phyloP scores from a whole-genome alignment of 2,329 filamentous ascomycete species.

The Pyricularia pennisetigena region DNA sequence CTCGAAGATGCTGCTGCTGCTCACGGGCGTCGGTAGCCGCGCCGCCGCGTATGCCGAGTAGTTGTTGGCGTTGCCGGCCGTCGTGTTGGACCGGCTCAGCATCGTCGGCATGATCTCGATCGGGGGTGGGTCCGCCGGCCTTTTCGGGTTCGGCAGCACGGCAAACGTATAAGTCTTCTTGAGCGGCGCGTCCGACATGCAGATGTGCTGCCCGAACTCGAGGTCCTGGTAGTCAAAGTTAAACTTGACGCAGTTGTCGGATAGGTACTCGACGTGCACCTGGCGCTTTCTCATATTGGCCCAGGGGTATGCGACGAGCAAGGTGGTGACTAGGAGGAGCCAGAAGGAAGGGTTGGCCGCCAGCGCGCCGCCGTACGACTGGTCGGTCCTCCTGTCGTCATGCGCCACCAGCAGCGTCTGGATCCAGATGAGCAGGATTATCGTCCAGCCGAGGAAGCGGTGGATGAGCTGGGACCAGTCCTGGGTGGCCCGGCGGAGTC shows the following conservation, averaged over 20 bases:
- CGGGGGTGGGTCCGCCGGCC: slow-evolving; percentile 5
- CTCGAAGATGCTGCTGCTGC: background rate
- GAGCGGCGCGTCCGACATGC: slow-evolving; percentile 53
- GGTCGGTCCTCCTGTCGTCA: slow-evolving; percentile 23
- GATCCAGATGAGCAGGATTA: slow-evolving; percentile 48
- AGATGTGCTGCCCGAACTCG: slow-evolving; percentile 43
- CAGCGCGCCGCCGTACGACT: slow-evolving; percentile 25
- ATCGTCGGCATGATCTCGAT: background rate
- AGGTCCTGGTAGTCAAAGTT: slow-evolving; percentile 58
- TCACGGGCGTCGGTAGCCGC: background rate
- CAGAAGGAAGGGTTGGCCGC: slow-evolving; percentile 44
- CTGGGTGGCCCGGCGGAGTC: slow-evolving; percentile 18
- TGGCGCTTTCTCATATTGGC: slow-evolving; percentile 56
- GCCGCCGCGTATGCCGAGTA: background rate
- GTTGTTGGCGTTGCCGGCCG: background rate
- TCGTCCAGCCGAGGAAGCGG: slow-evolving; percentile 24
- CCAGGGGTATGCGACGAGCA: slow-evolving; percentile 64
- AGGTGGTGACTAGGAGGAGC: slow-evolving; percentile 55
- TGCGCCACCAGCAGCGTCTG: slow-evolving; percentile 47
- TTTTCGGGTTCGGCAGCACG: slow-evolving; percentile 51
- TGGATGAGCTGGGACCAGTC: slow-evolving; percentile 25
- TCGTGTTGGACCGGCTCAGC: slow-evolving; percentile 4
- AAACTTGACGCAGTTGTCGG: slow-evolving; percentile 61
- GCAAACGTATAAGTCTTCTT: slow-evolving; percentile 70
- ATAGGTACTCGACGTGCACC: slow-evolving; percentile 60